A percentile compares a stretch with the other conserved stretches of the same genome.
These are phyloP conservation scores for Trametes sp. DNA, from an alignment of 1,284 basidiomycete species.

Conservation along the genomic window DNA sequence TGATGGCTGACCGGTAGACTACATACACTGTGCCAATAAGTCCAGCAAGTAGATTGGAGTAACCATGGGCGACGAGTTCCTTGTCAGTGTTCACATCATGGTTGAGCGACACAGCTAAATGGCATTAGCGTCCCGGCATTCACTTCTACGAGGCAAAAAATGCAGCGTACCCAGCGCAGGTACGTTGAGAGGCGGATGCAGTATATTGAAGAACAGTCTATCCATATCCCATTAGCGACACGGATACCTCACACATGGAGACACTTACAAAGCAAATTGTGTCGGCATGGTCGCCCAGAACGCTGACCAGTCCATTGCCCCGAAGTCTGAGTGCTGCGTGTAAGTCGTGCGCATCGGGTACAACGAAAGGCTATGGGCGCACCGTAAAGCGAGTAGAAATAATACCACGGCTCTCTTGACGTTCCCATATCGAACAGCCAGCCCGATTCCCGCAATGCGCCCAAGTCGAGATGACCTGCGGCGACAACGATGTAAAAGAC, in stretches of 20 bases:
- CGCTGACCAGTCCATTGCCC: conserved; percentile 64
- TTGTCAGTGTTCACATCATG: conserved; percentile 94
- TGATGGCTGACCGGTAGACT: conserved; percentile 33
- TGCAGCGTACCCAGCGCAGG: conserved; percentile 88
- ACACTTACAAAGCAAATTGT: conserved; percentile 74
- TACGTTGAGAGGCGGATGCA: conserved; percentile 95
- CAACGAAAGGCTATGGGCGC: background rate
- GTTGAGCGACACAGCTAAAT: conserved; percentile 84
- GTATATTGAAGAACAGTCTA: conserved; percentile 89
- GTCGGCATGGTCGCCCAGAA: conserved; percentile 85
- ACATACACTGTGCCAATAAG: conserved; percentile 79
- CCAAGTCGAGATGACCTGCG: conserved; percentile 70
- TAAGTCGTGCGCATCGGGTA: conserved; percentile 1
- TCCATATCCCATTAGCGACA: conserved; percentile 4
- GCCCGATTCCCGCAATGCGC: conserved; percentile 66
- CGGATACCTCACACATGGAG: conserved; percentile 29
- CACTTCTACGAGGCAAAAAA: background rate
- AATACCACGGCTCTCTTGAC: conserved; percentile 77
- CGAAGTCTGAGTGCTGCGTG: conserved; percentile 57
- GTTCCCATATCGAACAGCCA: conserved; percentile 91
- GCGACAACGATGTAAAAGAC: conserved; percentile 86
- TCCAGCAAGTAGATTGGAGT: conserved; percentile 89
- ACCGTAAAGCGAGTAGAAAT: conserved; percentile 84
- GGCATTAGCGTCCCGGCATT: background rate
- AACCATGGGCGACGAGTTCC: conserved; percentile 93